phyloP scores from a whole-genome alignment of 257 asterid species.

The Haberlea rhodopensis region DNA sequence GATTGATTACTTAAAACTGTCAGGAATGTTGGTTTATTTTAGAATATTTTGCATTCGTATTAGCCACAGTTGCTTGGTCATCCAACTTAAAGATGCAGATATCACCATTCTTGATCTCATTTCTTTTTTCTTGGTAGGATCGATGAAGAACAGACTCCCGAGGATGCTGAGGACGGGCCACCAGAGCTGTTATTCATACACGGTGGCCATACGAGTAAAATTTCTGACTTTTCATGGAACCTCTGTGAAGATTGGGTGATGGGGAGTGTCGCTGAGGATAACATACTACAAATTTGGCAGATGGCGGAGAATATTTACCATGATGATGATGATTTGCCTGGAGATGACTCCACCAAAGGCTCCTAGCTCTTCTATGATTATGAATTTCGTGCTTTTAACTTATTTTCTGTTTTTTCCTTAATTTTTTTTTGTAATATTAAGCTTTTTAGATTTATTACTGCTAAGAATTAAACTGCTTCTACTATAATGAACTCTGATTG shows the following conservation, averaged over 20 bases:
- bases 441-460: background rate
- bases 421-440: background rate
- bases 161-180: constrained; percentile 90
- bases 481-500: background rate
- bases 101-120: constrained; percentile 3
- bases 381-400: background rate
- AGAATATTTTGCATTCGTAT: background rate
- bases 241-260: constrained; percentile 95
- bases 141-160: constrained; percentile 82
- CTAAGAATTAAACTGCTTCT: background rate
- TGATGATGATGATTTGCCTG: constrained; percentile 87
- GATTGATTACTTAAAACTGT: constrained; percentile 23
- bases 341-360: constrained; percentile 53
- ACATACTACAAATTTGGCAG: constrained; percentile 93
- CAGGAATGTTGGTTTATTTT: background rate
- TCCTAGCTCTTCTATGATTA: constrained; percentile 28
- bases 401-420: background rate
- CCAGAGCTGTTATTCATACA: constrained; percentile 91
- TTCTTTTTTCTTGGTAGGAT: constrained; percentile 41
- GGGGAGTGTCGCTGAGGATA: constrained; percentile 96
- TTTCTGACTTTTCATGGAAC: constrained; percentile 94
- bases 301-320: constrained; percentile 97
- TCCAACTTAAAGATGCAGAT: background rate
- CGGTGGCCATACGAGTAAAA: constrained; percentile 95
- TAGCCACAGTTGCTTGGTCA: background rate